Percentiles rank a stretch among this genome's conserved stretches.
Conservation (phyloP, 805 yeast genomes). For the Maudiozyma turicensis region DNA sequence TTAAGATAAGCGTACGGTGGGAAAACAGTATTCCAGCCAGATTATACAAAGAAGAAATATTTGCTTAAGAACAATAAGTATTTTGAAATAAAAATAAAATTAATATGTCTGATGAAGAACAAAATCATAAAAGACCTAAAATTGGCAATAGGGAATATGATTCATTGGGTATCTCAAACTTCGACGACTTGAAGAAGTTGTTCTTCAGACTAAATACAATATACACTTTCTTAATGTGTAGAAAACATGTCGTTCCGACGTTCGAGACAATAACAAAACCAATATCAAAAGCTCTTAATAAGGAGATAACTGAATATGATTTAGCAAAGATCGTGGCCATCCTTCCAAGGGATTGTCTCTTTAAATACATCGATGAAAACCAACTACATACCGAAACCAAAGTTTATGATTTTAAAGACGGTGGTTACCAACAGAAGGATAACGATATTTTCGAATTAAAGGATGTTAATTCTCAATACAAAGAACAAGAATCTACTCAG, state of each 20-base stretch:
- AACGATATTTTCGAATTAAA: conserved; percentile 43
- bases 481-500: conserved; percentile 35
- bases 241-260: conserved; percentile 52
- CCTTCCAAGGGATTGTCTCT: conserved; percentile 59
- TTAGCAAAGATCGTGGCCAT: conserved; percentile 53
- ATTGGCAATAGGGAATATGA: neutral
- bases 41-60: no score
- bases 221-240: conserved; percentile 50
- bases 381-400: conserved; percentile 38
- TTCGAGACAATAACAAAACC: conserved; percentile 44
- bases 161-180: conserved; percentile 2
- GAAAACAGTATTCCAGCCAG: no score
- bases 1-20: no score
- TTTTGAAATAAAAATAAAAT: neutral
- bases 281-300: conserved; percentile 39
- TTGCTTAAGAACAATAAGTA: no score
- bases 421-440: conserved; percentile 49
- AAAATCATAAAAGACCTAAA: neutral
- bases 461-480: conserved; percentile 26
- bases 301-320: conserved; percentile 41
- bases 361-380: conserved; percentile 72
- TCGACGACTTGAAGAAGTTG: conserved; percentile 36
- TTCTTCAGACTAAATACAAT: conserved; percentile 49
- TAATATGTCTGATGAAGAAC: neutral
- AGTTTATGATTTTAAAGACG: conserved; percentile 29